Base-by-base conservation (phyloP, 345 rosid genomes). In the Brassica nigra region DNA sequence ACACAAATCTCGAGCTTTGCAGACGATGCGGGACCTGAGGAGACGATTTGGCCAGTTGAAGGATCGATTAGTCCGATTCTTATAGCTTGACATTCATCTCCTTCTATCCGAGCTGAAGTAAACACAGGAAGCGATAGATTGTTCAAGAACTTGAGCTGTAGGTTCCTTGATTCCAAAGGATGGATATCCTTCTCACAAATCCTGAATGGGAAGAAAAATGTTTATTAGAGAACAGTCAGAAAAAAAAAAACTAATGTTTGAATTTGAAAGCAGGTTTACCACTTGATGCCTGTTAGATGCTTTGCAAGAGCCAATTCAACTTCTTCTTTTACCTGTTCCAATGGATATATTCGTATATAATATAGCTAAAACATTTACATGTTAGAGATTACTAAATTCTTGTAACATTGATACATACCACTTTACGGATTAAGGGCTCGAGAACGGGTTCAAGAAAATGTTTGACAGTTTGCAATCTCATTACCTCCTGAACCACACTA, bases 401-500 rank as follows among this genome's bases (percentile, higher is more conserved):
- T 23, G 27, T 23, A 23, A 23, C 27, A 23, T 1, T 8, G 71
- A 42, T 42, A 80, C 94, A 6, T 86, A 95, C 99, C 97, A 95
- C 99, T 81, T 89, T 88, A 42, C 99, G 97, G 73, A 95, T 89
- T 83, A 95, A 84, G 6, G 99, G 99, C 87, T 92, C 99, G 49
- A 95, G 83, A 88, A 87, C 85, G 5, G 95, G 97, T 85, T 91
- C 99, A 78, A 95, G 88, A 73, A 87, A 80, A 76, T 85, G 88
- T 78, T 91, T 88, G 73, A 91, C 87, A 8, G 94, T 86, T 62
- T 86, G 89, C 84, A 86, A 77, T 85, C 87, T 89, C 88, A 95
- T 89, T 76, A 89, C 97, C 78, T 93, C 98, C 79, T 90, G 91
- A 75, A 95, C 98, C 85, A 89, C 98, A 88, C 99, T 95, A 81